Evolutionary conservation across 148 eudicot genomes (phyloP), one percentile per base, ranked within the genome.

Genomic region (Rheum nobile): DNA sequence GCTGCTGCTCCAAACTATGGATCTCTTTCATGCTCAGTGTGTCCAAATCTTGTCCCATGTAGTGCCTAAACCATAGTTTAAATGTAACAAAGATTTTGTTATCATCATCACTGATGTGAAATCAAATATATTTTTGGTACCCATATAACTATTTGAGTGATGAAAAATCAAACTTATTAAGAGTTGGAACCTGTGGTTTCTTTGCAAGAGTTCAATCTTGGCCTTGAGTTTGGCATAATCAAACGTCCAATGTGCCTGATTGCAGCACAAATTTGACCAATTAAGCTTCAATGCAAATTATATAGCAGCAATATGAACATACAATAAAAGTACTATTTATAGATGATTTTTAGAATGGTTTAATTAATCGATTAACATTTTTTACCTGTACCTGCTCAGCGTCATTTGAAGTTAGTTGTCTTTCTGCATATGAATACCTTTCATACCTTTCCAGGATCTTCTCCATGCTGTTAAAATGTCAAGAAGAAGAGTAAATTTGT

Each of bases 181-280:
- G 14, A 68, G 28, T 35, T 71, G 21, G 13, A 71, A 87, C 91
- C 85, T 84, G 14, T 82, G 89, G 71, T 89, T 92, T 76, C 82
- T 84, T 22, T 92, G 88, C 55, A 92, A 78, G 28, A 88, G 81
- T 38, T 90, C 92, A 71, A 86, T 83, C 83, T 80, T 88, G 47
- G 91, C 87, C 82, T 85, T 92, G 24, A 89, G 92, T 76, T 86
- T 92, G 75, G 83, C 80, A 74, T 81, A 86, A 73, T 92, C 97
- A 71, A 92, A 79, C 29, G 89, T 80, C 97, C 97, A 92, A 74
- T 88, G 84, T 19, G 61, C 85, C 97, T 91, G 32, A 35, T 65
- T 65, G n/a, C 70, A 34, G 6, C 31, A 57, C 67, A 24, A 57
- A 4, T 24, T 24, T 57, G 26, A 57, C 67, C 61, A 46, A 54